Conservation (phyloP, 768 basidiomycete species). For the Naganishia randhawae region DNA sequence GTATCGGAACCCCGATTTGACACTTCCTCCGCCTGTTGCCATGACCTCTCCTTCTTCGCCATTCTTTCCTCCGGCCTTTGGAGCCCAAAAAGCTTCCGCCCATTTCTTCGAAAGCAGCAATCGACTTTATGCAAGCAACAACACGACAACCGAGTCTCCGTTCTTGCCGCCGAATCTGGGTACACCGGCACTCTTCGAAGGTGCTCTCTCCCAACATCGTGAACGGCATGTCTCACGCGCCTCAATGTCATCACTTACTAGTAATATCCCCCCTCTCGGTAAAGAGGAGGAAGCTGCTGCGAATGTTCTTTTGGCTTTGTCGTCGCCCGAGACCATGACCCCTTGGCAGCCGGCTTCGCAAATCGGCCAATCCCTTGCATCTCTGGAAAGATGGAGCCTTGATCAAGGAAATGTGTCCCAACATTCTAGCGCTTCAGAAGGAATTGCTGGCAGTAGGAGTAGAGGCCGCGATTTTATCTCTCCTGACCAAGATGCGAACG, state of each 20-base stretch:
- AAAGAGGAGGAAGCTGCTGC: conserved; percentile 27
- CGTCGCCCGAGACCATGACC: conserved; percentile 26
- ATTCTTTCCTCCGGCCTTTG: not conserved
- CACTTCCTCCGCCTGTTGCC: not conserved
- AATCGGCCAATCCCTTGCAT: not conserved
- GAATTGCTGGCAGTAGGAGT: not conserved
- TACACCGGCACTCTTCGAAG: conserved; percentile 2
- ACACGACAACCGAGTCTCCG: not conserved
- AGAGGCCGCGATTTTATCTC: not conserved
- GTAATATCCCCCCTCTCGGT: conserved; percentile 2
- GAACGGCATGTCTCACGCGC: not conserved
- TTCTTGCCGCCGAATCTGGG: conserved; percentile 16
- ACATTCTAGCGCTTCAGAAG: not conserved
- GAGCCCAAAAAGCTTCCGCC: not conserved
- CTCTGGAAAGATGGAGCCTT: conserved; percentile 12
- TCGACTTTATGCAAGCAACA: not conserved
- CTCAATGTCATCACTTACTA: not conserved
- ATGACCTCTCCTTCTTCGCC: conserved; percentile 6
- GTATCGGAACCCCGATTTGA: not conserved
- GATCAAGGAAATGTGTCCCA: not conserved
- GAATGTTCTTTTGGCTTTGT: conserved; percentile 22
- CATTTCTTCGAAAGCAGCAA: not conserved
- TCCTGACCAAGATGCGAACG: not conserved
- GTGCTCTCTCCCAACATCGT: not conserved
- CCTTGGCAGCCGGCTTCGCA: conserved; percentile 24